phyloP scores from a whole-genome alignment of 2,329 filamentous ascomycete genomes.

The Cephalotrichum gorgonifer region DNA sequence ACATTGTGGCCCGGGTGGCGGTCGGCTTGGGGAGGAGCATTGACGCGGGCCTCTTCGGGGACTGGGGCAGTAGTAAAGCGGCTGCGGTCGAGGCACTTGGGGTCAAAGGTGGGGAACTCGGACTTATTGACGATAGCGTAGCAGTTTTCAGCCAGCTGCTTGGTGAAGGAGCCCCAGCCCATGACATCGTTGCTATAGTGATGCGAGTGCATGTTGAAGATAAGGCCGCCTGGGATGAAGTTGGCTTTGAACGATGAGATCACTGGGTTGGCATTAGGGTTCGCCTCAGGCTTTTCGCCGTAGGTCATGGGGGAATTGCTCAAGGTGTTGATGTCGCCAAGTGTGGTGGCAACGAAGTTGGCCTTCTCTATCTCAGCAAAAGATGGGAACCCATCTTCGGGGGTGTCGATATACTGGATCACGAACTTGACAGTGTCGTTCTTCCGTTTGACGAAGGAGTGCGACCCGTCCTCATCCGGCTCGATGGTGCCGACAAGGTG shows the following conservation, averaged over 20 bases:
- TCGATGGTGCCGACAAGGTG: slow-evolving; percentile 29
- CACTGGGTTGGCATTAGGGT: slow-evolving; percentile 20
- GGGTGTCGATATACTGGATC: slow-evolving; percentile 24
- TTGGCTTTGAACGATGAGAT: slow-evolving; percentile 28
- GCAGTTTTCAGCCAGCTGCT: slow-evolving; percentile 33
- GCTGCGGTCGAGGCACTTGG: slow-evolving; percentile 21
- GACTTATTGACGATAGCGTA: slow-evolving; percentile 18
- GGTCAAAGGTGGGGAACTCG: slow-evolving; percentile 22
- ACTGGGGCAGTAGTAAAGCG: slow-evolving; percentile 18
- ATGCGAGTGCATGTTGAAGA: slow-evolving; percentile 30
- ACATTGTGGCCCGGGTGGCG: slow-evolving; percentile 18
- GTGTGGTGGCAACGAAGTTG: slow-evolving; percentile 19
- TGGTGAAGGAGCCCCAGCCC: slow-evolving; percentile 25
- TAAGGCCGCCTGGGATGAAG: slow-evolving; percentile 27
- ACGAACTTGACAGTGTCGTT: slow-evolving; percentile 22
- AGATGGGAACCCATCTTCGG: slow-evolving; percentile 22
- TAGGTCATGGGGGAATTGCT: slow-evolving; percentile 21
- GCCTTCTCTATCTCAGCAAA: slow-evolving; percentile 24
- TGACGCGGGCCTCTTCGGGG: slow-evolving; percentile 17
- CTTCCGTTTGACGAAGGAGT: slow-evolving; percentile 24
- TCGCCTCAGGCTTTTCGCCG: slow-evolving; percentile 26
- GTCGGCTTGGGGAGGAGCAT: slow-evolving; percentile 16
- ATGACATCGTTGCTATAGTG: slow-evolving; percentile 32
- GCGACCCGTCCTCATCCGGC: slow-evolving; percentile 20
- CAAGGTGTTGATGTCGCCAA: slow-evolving; percentile 14